These are phyloP conservation scores for Leccinum disarticulatum DNA, from an alignment of 768 basidiomycete genomes.

Conservation along the genomic window DNA sequence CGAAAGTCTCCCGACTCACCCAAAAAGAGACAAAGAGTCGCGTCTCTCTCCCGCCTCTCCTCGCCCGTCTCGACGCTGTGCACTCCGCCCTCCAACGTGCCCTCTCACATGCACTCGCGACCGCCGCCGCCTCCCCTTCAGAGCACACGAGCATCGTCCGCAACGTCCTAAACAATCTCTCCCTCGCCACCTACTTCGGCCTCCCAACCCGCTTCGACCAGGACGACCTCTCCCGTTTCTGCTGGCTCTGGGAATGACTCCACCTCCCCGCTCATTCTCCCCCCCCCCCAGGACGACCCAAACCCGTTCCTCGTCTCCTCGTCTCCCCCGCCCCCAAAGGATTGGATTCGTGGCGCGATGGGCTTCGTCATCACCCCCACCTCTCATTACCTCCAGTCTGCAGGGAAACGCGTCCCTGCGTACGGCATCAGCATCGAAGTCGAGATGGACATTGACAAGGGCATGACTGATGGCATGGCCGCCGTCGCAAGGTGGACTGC, in stretches of 20 bases:
- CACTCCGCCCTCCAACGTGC: conserved; percentile 78
- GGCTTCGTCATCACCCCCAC: conserved; percentile 73
- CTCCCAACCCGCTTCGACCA: conserved; percentile 60
- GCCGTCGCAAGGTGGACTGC: conserved; percentile 88
- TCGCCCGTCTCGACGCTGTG: conserved; percentile 60
- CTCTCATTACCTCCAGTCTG: conserved; percentile 67
- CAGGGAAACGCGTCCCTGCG: conserved; percentile 67
- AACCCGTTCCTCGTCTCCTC: conserved; percentile 68
- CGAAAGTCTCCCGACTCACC: conserved; percentile 33
- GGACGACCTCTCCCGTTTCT: conserved; percentile 72
- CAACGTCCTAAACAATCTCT: conserved; percentile 77
- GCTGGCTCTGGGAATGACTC: conserved; percentile 90
- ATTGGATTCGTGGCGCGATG: conserved; percentile 82
- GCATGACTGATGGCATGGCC: conserved; percentile 81
- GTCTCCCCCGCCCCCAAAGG: conserved; percentile 41
- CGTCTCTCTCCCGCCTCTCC: conserved; percentile 58
- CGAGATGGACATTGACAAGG: conserved; percentile 81
- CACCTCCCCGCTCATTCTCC: conserved; percentile 30
- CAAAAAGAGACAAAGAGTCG: conserved; percentile 66
- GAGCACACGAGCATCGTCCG: conserved; percentile 73
- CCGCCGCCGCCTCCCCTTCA: conserved; percentile 75
- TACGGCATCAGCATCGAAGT: conserved; percentile 89
- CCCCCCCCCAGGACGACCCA: conserved; percentile 50
- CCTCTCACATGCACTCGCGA: conserved; percentile 81
- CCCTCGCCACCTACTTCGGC: conserved; percentile 67